Conservation (phyloP, 78 protist genomes). For the Dictyostelium capitatum region DNA sequence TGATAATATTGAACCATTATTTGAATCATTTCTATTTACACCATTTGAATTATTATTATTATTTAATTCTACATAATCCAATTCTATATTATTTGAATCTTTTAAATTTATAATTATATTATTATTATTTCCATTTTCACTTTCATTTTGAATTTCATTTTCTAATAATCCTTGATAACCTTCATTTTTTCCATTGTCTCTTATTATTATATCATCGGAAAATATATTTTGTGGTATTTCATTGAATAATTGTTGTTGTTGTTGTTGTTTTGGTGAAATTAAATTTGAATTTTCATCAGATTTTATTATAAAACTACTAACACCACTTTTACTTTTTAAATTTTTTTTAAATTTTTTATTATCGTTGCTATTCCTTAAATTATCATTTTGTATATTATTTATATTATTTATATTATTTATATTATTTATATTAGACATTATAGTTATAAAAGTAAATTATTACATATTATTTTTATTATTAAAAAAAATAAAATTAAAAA, state of each 20-base stretch:
- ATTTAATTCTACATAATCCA: conserved; percentile 9
- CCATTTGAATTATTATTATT: not conserved
- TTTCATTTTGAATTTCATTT: not conserved
- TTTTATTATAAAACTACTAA: not conserved
- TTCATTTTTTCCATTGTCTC: not conserved
- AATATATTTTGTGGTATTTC: no score
- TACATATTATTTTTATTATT: not conserved
- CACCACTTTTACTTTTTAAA: not conserved
- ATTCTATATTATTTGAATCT: conserved; percentile 12
- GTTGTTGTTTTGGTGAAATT: not conserved
- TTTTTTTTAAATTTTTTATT: not conserved
- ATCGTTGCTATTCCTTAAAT: not conserved
- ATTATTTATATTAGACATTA: not conserved
- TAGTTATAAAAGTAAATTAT: no score
- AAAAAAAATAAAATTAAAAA: not conserved
- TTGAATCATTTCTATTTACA: not conserved
- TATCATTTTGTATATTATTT: not conserved
- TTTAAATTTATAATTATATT: not conserved
- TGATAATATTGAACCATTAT: not conserved
- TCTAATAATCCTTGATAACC: not conserved
- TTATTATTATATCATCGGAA: no score
- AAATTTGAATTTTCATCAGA: not conserved
- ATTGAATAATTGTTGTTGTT: not conserved
- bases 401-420: not conserved
- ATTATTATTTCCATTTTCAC: not conserved